Evolutionary conservation across 306 rosid species (phyloP).

Genomic region (Adenanthera pavonina): DNA sequence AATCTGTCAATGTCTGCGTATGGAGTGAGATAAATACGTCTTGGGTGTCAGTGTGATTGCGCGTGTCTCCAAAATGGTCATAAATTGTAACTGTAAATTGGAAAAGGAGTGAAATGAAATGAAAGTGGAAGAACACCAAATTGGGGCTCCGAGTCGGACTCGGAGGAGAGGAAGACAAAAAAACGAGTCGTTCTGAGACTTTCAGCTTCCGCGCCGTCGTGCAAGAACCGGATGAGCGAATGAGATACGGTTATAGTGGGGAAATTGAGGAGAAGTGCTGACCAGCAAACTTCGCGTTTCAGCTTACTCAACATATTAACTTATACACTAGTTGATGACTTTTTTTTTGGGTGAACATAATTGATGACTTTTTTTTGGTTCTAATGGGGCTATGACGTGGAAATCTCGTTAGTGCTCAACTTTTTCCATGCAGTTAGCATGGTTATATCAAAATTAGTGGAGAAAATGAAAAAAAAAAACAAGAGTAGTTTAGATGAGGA

Average conservation of each 20-base stretch:
- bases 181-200: neutral
- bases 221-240: neutral
- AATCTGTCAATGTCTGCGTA: neutral
- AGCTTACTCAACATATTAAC: neutral
- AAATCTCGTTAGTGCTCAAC: too few relatives aligned
- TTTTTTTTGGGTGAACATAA: too few relatives aligned
- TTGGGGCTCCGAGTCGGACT: conserved; percentile 1
- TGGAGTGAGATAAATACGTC: conserved; percentile 36
- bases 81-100: conserved; percentile 44
- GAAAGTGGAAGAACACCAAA: conserved; percentile 28
- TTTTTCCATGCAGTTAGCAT: too few relatives aligned
- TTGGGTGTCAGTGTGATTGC: conserved; percentile 36
- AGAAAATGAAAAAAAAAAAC: too few relatives aligned
- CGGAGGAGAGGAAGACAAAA: neutral
- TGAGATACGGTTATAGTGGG: neutral
- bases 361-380: too few relatives aligned
- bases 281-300: neutral
- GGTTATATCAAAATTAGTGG: too few relatives aligned
- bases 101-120: conserved; percentile 1
- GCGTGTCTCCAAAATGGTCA: conserved; percentile 46
- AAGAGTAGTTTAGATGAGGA: too few relatives aligned
- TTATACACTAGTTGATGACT: too few relatives aligned
- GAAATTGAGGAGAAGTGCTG: neutral
- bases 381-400: too few relatives aligned
- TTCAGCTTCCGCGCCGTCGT: neutral